Evolutionary conservation across 495 filamentous ascomycete species (phyloP).

Genomic region (Neurospora terricola): DNA sequence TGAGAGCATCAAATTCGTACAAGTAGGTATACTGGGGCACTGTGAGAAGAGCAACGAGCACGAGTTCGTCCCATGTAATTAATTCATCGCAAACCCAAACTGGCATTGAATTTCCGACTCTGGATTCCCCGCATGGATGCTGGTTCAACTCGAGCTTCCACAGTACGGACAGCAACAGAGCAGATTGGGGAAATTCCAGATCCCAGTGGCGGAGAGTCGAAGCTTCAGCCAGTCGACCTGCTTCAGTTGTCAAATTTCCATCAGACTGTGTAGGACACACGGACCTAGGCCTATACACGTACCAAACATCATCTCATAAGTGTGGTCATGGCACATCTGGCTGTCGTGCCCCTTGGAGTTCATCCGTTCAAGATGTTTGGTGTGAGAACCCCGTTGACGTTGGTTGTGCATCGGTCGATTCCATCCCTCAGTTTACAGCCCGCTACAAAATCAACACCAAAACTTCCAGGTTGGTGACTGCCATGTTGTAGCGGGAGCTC

Average conservation of each 20-base stretch:
- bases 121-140: background rate
- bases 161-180: background rate
- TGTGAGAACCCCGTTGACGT: background rate
- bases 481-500: background rate
- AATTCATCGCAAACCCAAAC: background rate
- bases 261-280: background rate
- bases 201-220: background rate
- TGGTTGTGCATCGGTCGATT: background rate
- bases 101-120: background rate
- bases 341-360: background rate
- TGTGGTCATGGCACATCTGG: background rate
- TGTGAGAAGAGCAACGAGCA: background rate
- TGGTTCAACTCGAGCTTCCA: background rate
- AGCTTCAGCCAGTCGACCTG: background rate
- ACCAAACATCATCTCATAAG: background rate
- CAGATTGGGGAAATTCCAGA: background rate
- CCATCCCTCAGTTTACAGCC: background rate
- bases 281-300: background rate
- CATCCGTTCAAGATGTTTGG: background rate
- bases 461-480: background rate
- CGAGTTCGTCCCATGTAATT: background rate
- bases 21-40: background rate
- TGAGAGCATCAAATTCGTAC: background rate
- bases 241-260: background rate
- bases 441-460: background rate